Evolutionary conservation across 1,139 yeast genomes (phyloP), one percentile per base, ranked within the genome.

Genomic region (Yarrowia galli): DNA sequence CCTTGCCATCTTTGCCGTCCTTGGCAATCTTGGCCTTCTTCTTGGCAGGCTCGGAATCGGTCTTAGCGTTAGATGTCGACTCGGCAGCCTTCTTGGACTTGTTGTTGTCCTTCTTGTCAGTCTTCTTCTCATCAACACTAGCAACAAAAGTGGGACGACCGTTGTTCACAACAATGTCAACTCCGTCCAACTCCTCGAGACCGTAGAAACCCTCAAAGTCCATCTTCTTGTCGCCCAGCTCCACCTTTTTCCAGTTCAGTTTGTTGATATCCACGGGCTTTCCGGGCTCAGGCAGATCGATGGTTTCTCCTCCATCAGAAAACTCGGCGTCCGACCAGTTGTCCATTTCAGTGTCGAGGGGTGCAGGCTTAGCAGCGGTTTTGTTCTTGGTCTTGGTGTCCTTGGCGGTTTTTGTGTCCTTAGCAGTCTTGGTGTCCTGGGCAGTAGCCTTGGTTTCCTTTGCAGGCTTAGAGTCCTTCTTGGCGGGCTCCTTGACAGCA

Each of bases 181-280:
- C 98, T 35, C 97, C 98, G 67, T 92, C 98, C 67, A 95, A 85
- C 76, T 95, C 99, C 77, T 95, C 98, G 53, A 95, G 79, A 0
- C 98, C 99, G 77, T 87, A 91, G 72, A 92, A 89, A 0, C 98
- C 98, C 73, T 89, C 93, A 75, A 89, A 90, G 76, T 91, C 97
- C 69, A 89, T 97, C 70, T 91, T 78, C 46, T 92, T 88, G 71
- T 91, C 95, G 6, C 96, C 95, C 65, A 95, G 85, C 1, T 89
- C 89, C 16, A 92, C 97, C 6, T 87, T 78, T 73, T 89, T 89
- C 99, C 99, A 95, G 10, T 72, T 69, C 56, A 79, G 70, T n/a
- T 76, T 75, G 48, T 77, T 74, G 23, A 75, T 69, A 43, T 71
- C 67, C 51, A 71, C 71, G 1, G 51, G 58, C 32, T 70, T 51